A percentile compares a stretch with the other conserved stretches of the same genome.
Conservation (phyloP, 2,329 filamentous ascomycete species). For the Fonsecaea monophora region DNA sequence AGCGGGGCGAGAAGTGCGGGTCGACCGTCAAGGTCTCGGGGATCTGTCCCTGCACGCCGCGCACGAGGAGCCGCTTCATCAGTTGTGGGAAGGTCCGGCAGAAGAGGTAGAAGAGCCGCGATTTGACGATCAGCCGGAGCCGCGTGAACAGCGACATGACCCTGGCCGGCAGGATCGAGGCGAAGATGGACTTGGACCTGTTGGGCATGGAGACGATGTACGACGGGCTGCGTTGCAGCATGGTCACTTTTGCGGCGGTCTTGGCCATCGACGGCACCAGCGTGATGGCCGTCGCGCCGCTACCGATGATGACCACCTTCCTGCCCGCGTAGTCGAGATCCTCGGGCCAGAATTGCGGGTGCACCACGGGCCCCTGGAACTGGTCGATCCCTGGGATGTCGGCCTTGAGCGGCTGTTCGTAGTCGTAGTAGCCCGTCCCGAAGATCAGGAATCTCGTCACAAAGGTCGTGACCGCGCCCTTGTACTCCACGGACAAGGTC, state of each 20-base stretch:
- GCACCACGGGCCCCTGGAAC: slow-evolving; percentile 68
- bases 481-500: slow-evolving; percentile 41
- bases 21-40: slow-evolving; percentile 58
- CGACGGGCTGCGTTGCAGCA: slow-evolving; percentile 79
- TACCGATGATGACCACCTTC: slow-evolving; percentile 74
- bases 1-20: slow-evolving; percentile 68
- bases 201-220: slow-evolving; percentile 61
- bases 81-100: not conserved
- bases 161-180: not conserved
- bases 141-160: slow-evolving; percentile 48
- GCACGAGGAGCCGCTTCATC: slow-evolving; percentile 1
- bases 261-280: slow-evolving; percentile 73
- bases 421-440: slow-evolving; percentile 76
- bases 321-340: slow-evolving; percentile 69
- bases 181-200: not conserved
- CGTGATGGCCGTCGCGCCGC: slow-evolving; percentile 79
- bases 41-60: slow-evolving; percentile 47
- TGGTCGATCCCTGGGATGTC: slow-evolving; percentile 70
- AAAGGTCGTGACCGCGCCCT: slow-evolving; percentile 30
- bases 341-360: slow-evolving; percentile 78
- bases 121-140: not conserved
- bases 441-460: slow-evolving; percentile 60
- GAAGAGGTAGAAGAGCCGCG: slow-evolving; percentile 4
- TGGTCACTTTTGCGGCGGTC: slow-evolving; percentile 71
- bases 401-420: slow-evolving; percentile 65